A percentile compares a stretch with the other conserved stretches of the same genome.
Evolutionary conservation across 768 basidiomycete species (phyloP).

Genomic region (Crucibulum laeve): DNA sequence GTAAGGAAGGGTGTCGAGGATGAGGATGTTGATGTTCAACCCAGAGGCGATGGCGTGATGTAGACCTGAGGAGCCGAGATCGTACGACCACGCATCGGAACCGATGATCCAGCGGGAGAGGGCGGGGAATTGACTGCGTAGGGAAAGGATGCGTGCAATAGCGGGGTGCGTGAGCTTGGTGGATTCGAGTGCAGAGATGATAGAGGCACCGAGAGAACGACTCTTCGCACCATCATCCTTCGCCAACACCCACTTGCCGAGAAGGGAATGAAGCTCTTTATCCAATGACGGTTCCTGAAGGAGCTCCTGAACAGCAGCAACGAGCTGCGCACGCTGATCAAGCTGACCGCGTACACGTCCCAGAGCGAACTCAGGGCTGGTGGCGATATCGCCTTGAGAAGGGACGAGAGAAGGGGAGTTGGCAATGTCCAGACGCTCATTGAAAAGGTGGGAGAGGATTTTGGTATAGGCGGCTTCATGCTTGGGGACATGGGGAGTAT

Average conservation of each 20-base stretch:
- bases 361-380: constrained; percentile 92
- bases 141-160: constrained; percentile 52
- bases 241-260: constrained; percentile 76
- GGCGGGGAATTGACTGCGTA: constrained; percentile 59
- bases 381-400: constrained; percentile 69
- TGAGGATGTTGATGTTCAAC: constrained; percentile 90
- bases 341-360: constrained; percentile 85
- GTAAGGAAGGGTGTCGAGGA: constrained; percentile 92
- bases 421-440: constrained; percentile 72
- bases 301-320: constrained; percentile 59
- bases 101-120: constrained; percentile 95
- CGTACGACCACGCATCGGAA: constrained; percentile 97
- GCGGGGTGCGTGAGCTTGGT: constrained; percentile 32
- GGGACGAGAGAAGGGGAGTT: constrained; percentile 78
- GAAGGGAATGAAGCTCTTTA: constrained; percentile 59
- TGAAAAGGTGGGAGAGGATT: constrained; percentile 79
- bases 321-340: constrained; percentile 68
- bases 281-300: constrained; percentile 47
- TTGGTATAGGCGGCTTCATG: constrained; percentile 92
- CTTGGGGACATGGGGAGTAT: constrained; percentile 68
- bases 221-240: constrained; percentile 71
- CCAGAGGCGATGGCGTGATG: constrained; percentile 93
- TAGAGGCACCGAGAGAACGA: constrained; percentile 49
- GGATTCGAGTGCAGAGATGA: constrained; percentile 46
- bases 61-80: constrained; percentile 91